Evolutionary conservation across 331 rosid genomes (phyloP), one percentile per base, ranked within the genome.

Genomic region (Acacia pycnantha): DNA sequence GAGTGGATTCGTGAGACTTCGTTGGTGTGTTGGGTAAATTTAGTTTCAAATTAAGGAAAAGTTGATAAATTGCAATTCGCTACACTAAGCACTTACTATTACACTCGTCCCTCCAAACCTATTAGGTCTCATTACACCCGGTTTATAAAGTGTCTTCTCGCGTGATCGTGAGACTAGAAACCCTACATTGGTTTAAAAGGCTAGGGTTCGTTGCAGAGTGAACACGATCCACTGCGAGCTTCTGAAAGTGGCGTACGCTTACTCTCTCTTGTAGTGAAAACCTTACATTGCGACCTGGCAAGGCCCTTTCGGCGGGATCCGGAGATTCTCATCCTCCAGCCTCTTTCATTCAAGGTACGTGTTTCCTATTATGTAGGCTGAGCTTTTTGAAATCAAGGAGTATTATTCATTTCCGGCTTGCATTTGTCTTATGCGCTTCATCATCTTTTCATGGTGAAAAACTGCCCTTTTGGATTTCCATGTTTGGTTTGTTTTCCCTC

Each of bases 281-380:
- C 61, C 77, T 27, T 24, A 43, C 64, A 31, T 18, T 71, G 62
- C 77, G 15, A 73, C 62, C 21, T n/a, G 26, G 78, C 21, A 53
- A 53, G 50, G 26, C 41, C 68, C 37, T 74, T 74, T 74, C 51
- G 67, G 78, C 50, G 68, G 31, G 67, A 51, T 54, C 78, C 35
- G 19, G 58, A 46, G 40, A 16, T 73, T 73, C 77, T 11, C 37
- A 29, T 31, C 18, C 5, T 9, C 2, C 27, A 9, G 53, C 12
- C 35, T 54, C 31, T 53, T 11, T 74, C 50, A 6, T 54, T 44
- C 51, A n/a, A 53, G 67, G 78, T 54, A 74, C 56, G 22, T 15
- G 54, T 43, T 70, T 70, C 21, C 54, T 22, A 6, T 44, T 6
- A 44, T n/a, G 11, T 50, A 18, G 18, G 29, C 9, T 31, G 62